Base-by-base conservation (phyloP, 371 early-diverging fungal species). In the Rhizomucor pusillus region DNA sequence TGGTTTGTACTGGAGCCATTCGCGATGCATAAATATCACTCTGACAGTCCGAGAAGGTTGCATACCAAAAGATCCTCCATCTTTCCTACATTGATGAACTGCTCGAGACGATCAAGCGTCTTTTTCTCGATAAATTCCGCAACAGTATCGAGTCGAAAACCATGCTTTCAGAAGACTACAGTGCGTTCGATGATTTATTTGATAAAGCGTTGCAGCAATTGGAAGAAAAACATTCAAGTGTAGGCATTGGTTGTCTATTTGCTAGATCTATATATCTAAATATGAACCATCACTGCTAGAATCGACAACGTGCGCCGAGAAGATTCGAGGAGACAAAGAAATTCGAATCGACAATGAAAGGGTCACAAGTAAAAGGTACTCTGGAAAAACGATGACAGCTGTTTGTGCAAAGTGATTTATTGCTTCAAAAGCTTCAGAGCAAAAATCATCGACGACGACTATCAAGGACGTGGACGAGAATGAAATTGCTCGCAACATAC, bases 71-170 rank as follows among this genome's bases (percentile, higher is more conserved):
- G 73, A 87, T 91, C 1, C 80, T 95, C 6, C 90, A 90, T 50
- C 79, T 96, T 11, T 66, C 87, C 1, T 94, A 95, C 60, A 77
- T 93, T 49, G 92, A 92, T 47, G 93, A 93, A 46, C 81, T 96
- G 41, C 72, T 96, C 20, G 82, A 83, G 36, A 82, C 80, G 13
- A 78, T 83, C 16, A 82, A 82, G 51, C 65, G 66, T 6, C 51
- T 77, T 10, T 86, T 86, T 57, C 33, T 73, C 16, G 59, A 58
- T 13, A 64, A 54, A 25, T 69, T 52, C 46, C 29, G 54, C 22
- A 48, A 56, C 4, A n/a, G 29, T 7, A 55, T 72, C 25, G 40
- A 22, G 5, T 22, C 35, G 6, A 50, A 56, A 1, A 29, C 5
- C 29, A 29, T 29, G 29, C 29, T 29, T 29, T 29, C 29, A 29